These are phyloP conservation scores for Backusella tarrabulga DNA, from an alignment of 192 early-diverging fungal species.

Conservation along the genomic window DNA sequence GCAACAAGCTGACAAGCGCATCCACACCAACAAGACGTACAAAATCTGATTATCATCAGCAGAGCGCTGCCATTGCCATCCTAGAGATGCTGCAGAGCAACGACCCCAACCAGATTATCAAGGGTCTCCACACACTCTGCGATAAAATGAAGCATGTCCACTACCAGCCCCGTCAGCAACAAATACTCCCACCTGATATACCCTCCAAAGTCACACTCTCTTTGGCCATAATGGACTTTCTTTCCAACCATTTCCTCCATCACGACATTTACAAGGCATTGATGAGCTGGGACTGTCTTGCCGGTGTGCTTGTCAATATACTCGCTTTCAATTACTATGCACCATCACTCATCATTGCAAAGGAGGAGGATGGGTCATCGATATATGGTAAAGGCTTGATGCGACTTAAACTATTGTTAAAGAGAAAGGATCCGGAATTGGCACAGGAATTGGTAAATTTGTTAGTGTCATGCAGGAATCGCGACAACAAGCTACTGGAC, in stretches of 20 bases:
- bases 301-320: constrained; percentile 16
- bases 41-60: neutral
- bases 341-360: constrained; percentile 16
- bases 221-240: neutral
- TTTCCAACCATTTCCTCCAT: neutral
- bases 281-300: constrained; percentile 31
- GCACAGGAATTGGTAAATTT: constrained; percentile 9
- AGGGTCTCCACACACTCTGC: neutral
- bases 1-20: neutral
- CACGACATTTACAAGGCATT: neutral
- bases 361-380: neutral
- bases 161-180: neutral
- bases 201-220: constrained; percentile 5
- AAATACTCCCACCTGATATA: constrained; percentile 11
- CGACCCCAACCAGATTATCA: neutral
- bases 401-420: constrained; percentile 18
- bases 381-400: neutral
- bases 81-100: neutral
- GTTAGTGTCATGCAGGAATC: neutral
- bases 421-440: constrained; percentile 15
- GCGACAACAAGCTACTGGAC: neutral
- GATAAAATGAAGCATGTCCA: neutral
- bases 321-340: constrained; percentile 19
- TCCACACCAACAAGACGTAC: neutral
- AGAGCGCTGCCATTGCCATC: neutral